Conservation (phyloP, 1,139 yeast species). For the Pneumocystis sp. region DNA sequence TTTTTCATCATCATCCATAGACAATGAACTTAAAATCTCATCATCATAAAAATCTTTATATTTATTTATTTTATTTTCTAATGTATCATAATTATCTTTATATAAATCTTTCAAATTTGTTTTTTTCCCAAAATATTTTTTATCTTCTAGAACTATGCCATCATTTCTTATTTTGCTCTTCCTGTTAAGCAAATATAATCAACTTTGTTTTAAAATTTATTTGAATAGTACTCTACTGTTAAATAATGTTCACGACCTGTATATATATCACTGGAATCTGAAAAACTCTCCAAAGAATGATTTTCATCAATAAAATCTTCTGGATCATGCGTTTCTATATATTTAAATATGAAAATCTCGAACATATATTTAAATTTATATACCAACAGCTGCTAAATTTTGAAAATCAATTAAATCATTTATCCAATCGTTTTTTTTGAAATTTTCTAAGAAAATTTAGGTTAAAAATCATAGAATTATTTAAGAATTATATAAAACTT, state of each 20-base stretch:
- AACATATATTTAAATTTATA: background rate
- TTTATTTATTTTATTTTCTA: background rate
- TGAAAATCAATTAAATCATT: background rate
- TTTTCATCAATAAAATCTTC: background rate
- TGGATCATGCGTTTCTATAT: background rate
- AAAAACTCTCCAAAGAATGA: background rate
- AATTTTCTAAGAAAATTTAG: background rate
- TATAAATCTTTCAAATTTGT: background rate
- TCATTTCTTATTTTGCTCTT: slow-evolving; percentile 4
- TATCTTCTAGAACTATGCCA: slow-evolving; percentile 4
- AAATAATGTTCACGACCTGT: background rate
- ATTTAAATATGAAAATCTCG: background rate
- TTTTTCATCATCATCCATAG: background rate
- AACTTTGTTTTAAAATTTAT: background rate
- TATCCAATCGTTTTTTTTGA: background rate
- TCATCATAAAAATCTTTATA: slow-evolving; percentile 6
- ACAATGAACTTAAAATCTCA: slow-evolving; percentile 2
- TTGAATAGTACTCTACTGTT: background rate
- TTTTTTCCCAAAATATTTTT: slow-evolving; percentile 3
- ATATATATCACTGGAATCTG: background rate
- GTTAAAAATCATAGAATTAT: background rate
- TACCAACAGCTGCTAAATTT: background rate
- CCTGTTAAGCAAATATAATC: background rate
- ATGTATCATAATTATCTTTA: background rate
- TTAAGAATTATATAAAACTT: background rate